phyloP scores from a whole-genome alignment of 2,329 filamentous ascomycete genomes.

The Penicillium nordicum region DNA sequence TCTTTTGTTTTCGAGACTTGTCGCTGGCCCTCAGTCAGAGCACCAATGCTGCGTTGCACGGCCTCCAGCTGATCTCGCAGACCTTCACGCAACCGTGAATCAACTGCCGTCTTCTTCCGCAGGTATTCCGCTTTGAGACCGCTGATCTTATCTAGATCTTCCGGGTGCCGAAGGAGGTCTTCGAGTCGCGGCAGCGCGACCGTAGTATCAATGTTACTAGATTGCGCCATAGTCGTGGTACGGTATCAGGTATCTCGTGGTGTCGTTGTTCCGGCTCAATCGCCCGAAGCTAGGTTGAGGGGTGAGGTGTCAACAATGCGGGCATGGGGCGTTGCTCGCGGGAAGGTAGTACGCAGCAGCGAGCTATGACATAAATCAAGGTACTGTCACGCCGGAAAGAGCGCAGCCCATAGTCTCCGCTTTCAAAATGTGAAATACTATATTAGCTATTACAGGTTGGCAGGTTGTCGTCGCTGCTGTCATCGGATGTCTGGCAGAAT shows the following conservation, averaged over 20 bases:
- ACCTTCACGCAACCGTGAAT: conserved; percentile 82
- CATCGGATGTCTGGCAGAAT: conserved; percentile 17
- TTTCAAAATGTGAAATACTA: neutral
- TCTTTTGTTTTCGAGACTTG: conserved; percentile 92
- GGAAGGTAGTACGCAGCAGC: neutral
- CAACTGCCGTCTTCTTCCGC: conserved; percentile 88
- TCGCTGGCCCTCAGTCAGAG: conserved; percentile 84
- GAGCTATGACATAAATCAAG: neutral
- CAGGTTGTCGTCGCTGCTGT: conserved; percentile 15
- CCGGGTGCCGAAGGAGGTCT: conserved; percentile 89
- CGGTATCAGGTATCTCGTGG: neutral
- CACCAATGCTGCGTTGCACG: conserved; percentile 87
- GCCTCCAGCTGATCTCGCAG: conserved; percentile 90
- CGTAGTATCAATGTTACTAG: conserved; percentile 53
- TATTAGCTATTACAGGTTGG: conserved; percentile 1
- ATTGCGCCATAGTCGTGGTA: conserved; percentile 33
- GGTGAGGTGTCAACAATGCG: conserved; percentile 4
- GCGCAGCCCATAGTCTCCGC: conserved; percentile 8
- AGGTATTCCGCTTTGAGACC: conserved; percentile 87
- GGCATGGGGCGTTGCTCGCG: neutral
- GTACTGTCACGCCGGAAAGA: conserved; percentile 3
- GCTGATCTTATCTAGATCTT: conserved; percentile 94
- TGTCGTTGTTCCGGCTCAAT: conserved; percentile 5
- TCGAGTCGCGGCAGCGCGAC: conserved; percentile 71
- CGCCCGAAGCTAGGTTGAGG: conserved; percentile 3